These are phyloP conservation scores for Kwoniella mangroviensis DNA, from an alignment of 768 basidiomycete species.

Conservation along the genomic window DNA sequence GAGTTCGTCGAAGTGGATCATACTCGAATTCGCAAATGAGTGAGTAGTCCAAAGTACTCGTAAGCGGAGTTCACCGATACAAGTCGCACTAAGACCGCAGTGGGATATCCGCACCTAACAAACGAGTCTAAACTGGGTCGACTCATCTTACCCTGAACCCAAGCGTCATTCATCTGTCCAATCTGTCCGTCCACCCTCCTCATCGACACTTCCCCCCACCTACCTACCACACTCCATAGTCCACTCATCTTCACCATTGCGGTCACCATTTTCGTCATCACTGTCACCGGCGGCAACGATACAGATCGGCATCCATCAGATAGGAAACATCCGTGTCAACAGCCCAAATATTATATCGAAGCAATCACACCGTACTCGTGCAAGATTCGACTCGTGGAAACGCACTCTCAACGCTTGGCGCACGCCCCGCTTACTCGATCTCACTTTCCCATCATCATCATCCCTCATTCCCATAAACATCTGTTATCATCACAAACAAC, in stretches of 20 bases:
- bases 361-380: too few relatives aligned
- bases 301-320: too few relatives aligned
- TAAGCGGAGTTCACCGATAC: background rate
- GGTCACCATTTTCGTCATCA: too few relatives aligned
- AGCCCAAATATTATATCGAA: too few relatives aligned
- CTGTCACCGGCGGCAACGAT: too few relatives aligned
- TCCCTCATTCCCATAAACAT: background rate
- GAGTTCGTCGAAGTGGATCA: too few relatives aligned
- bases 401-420: background rate
- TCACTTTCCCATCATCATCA: background rate
- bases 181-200: background rate
- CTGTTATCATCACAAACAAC: background rate
- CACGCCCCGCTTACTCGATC: conserved; percentile 5
- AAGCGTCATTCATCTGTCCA: background rate
- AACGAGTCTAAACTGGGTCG: background rate
- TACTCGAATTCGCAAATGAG: too few relatives aligned
- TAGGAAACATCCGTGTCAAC: too few relatives aligned
- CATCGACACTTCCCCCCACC: background rate
- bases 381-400: background rate
- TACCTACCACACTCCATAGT: background rate
- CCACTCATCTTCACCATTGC: too few relatives aligned
- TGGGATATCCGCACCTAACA: background rate
- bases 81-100: background rate
- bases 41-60: too few relatives aligned
- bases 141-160: background rate